Conservation (phyloP, 2,329 filamentous ascomycete genomes). For the Dryadomyces quercivorus region DNA sequence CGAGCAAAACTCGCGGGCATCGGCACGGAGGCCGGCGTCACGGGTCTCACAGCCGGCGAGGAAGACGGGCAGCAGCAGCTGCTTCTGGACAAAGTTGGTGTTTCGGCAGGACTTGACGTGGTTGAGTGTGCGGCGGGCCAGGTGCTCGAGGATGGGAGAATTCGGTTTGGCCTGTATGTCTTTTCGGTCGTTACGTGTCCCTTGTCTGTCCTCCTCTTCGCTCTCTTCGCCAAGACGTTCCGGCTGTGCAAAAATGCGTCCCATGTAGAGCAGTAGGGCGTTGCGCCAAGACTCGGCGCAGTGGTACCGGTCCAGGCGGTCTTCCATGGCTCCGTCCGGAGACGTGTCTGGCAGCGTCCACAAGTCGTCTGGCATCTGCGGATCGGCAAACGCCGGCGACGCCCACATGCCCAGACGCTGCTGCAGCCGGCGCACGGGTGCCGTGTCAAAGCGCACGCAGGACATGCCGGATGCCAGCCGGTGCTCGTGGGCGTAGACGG, state of each 20-base stretch:
- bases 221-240: neutral
- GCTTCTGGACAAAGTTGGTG: slow-evolving; percentile 21
- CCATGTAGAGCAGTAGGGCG: slow-evolving; percentile 20
- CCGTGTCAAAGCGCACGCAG: slow-evolving; percentile 18
- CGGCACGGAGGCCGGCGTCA: slow-evolving; percentile 13
- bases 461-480: slow-evolving; percentile 18
- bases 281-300: slow-evolving; percentile 23
- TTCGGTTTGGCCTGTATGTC: neutral
- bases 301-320: slow-evolving; percentile 17
- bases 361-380: neutral
- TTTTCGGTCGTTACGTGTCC: neutral
- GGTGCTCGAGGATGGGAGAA: neutral
- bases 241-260: slow-evolving; percentile 17
- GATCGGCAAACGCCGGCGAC: slow-evolving; percentile 3
- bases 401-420: slow-evolving; percentile 13
- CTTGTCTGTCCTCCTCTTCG: neutral
- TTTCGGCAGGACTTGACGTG: slow-evolving; percentile 18
- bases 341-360: neutral
- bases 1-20: slow-evolving; percentile 17
- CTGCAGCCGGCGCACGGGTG: slow-evolving; percentile 13
- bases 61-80: slow-evolving; percentile 23
- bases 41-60: slow-evolving; percentile 20
- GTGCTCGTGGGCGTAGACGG: slow-evolving; percentile 18
- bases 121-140: slow-evolving; percentile 18
- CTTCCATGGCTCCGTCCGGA: neutral